phyloP scores from a whole-genome alignment of 352 stramenopile genomes.

The Pythium dissimile region DNA sequence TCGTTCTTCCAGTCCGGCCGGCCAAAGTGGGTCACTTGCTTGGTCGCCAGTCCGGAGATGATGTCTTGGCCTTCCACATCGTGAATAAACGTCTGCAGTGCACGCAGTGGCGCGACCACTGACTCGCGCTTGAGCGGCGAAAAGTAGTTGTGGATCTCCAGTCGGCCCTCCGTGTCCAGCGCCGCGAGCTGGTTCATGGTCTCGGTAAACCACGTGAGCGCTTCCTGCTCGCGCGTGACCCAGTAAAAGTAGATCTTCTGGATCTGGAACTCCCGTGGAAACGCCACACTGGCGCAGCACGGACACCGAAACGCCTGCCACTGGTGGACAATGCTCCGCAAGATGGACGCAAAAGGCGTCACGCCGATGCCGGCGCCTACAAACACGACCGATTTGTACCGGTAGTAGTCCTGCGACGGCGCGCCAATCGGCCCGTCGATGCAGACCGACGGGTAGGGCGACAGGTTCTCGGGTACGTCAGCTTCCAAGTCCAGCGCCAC shows the following conservation, averaged over 20 bases:
- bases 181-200: constrained; percentile 80
- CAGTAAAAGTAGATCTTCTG: constrained; percentile 87
- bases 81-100: constrained; percentile 77
- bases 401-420: constrained; percentile 59
- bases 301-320: constrained; percentile 56
- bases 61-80: constrained; percentile 62
- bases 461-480: constrained; percentile 21
- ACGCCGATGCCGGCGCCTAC: constrained; percentile 70
- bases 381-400: constrained; percentile 59
- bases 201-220: constrained; percentile 63
- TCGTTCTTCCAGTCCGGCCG: constrained; percentile 73
- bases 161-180: constrained; percentile 63
- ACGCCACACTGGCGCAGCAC: constrained; percentile 46
- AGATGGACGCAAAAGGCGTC: constrained; percentile 69
- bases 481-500: constrained; percentile 26
- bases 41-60: constrained; percentile 62
- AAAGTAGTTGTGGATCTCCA: constrained; percentile 86
- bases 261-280: constrained; percentile 64
- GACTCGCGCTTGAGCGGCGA: constrained; percentile 65
- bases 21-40: constrained; percentile 75
- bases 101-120: constrained; percentile 50
- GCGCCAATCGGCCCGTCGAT: constrained; percentile 60
- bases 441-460: constrained; percentile 45
- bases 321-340: constrained; percentile 66
- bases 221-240: constrained; percentile 67